Evolutionary conservation across 73 alveolate species (phyloP), one percentile per base, ranked within the genome.

Genomic region (Paramecium pentaurelia): DNA sequence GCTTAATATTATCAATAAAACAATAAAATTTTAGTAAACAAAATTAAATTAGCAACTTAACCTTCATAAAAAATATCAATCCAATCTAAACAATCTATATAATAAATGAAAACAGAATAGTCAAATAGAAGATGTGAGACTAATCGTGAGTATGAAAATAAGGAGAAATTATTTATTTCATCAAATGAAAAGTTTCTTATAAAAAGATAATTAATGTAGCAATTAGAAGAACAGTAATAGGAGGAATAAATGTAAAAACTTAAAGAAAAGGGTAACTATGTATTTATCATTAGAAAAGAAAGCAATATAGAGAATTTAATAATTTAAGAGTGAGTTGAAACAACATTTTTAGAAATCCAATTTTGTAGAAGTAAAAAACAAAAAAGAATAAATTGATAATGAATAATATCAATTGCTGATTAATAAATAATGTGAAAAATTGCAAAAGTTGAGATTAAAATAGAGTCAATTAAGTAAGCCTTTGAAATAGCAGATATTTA

Each of bases 1-100:
- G 88, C 88, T 42, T 34, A 75, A 42, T 64, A 28, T 14, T 64
- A 64, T 64, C 84, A 64, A 64, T 64, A 64, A 34, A 64, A 64
- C 1, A 64, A 64, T 54, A 54, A 54, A 54, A 20, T 54, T 18
- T 18, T 6, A 54, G 36, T 18, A 54, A 4, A 25, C 11, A 54
- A 54, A 54, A 18, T 36, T 54, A 54, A 54, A 54, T 54, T 54
- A 34, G 14, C 70, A 54, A 54, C 36, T 18, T 54, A 54, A 22
- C 70, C 70, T 54, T 54, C 70, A 0, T 54, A 16, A 54, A n/a
- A n/a, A 54, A 18, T 54, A n/a, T 16, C 70, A 54, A 18, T 54
- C 6, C 3, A 54, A 54, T 54, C 70, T 18, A 54, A 54, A 8
- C 16, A 20, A 54, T 54, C 70, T 16, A 54, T 34, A 6, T 18